Percentiles rank a stretch among this genome's conserved stretches.
phyloP scores from a whole-genome alignment of 176 grass and related monocot species.

The Luzula sylvatica region DNA sequence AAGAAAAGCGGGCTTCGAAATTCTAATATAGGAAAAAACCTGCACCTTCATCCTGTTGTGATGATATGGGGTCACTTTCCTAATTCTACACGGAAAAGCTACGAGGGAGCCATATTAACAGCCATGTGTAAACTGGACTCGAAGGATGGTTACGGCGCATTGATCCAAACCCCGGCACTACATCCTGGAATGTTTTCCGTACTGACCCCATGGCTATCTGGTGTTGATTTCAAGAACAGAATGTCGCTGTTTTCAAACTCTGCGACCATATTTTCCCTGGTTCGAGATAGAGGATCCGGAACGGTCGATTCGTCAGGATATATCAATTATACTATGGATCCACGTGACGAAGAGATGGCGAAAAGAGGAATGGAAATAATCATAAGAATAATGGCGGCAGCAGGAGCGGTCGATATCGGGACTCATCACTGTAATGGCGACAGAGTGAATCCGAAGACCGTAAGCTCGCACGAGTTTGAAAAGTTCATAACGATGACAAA shows the following conservation, averaged over 20 bases:
- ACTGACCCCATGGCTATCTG: conserved; percentile 62
- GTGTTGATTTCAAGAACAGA: conserved; percentile 59
- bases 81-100: conserved; percentile 37
- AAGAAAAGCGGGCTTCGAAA: conserved; percentile 51
- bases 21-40: conserved; percentile 80
- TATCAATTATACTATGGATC: conserved; percentile 39
- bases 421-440: conserved; percentile 75
- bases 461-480: conserved; percentile 37
- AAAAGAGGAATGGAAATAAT: conserved; percentile 39
- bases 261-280: conserved; percentile 51
- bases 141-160: conserved; percentile 17
- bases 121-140: conserved; percentile 54
- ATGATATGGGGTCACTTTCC: conserved; percentile 83
- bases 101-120: conserved; percentile 85
- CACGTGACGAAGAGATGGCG: conserved; percentile 36
- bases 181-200: conserved; percentile 36
- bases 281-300: conserved; percentile 55
- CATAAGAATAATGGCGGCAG: conserved; percentile 52
- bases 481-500: conserved; percentile 43
- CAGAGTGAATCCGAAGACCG: conserved; percentile 30
- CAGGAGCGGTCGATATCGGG: conserved; percentile 58
- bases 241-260: conserved; percentile 57
- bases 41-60: conserved; percentile 58
- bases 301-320: conserved; percentile 42
- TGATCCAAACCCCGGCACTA: conserved; percentile 58